These are phyloP conservation scores for Lanmaoa rubissima DNA, from an alignment of 768 basidiomycete species.

Conservation along the genomic window DNA sequence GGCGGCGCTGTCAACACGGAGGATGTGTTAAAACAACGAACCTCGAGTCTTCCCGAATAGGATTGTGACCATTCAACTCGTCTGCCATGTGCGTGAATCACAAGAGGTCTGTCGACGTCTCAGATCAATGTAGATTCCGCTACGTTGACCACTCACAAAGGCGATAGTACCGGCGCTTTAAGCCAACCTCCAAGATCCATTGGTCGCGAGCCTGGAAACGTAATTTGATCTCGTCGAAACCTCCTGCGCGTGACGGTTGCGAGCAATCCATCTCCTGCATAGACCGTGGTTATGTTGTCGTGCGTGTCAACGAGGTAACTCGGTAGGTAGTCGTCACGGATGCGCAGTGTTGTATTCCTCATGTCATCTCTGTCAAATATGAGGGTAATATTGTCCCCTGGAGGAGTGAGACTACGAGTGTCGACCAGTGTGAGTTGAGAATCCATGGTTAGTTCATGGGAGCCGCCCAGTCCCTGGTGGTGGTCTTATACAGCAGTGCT, in stretches of 20 bases:
- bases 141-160: slow-evolving; percentile 12
- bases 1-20: not conserved
- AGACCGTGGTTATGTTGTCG: slow-evolving; percentile 4
- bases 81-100: slow-evolving; percentile 3
- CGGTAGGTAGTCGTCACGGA: not conserved
- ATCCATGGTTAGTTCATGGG: slow-evolving; percentile 1
- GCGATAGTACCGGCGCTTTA: not conserved
- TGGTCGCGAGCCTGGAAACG: slow-evolving; percentile 9
- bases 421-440: slow-evolving; percentile 22
- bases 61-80: slow-evolving; percentile 12
- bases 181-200: slow-evolving; percentile 15
- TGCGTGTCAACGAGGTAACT: slow-evolving; percentile 12
- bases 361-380: slow-evolving; percentile 13
- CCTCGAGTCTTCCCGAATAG: slow-evolving; percentile 9
- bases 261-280: not conserved
- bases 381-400: not conserved
- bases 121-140: not conserved
- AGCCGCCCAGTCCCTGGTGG: too few species aligned
- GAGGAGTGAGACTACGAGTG: not conserved
- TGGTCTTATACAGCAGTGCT: not conserved
- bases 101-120: slow-evolving; percentile 11
- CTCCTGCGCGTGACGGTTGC: slow-evolving; percentile 15
- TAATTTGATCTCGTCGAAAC: slow-evolving; percentile 12
- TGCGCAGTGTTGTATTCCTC: slow-evolving; percentile 9
- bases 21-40: slow-evolving; percentile 1